Evolutionary conservation across 2,329 filamentous ascomycete species (phyloP), one percentile per base, ranked within the genome.

Genomic region (Colletotrichum sp.): DNA sequence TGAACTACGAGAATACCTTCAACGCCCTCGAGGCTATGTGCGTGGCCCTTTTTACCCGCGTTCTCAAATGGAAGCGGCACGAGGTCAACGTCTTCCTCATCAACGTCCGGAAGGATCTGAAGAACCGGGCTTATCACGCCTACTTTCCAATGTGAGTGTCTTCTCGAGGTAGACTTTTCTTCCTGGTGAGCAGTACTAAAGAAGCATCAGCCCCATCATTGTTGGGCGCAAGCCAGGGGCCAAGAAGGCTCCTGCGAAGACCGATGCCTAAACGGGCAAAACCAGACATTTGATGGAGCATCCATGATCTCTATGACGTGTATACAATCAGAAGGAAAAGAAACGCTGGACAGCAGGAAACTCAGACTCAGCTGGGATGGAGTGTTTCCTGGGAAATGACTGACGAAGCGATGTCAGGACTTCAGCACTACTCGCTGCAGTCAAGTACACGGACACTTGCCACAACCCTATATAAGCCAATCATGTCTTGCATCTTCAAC

Each of bases 111-210:
- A 82, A 81, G 55, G 82, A 83, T 55, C 60, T 85, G 77, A 81
- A 78, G 77, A 82, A 84, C 71, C 80, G 74, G 44, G 71, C 70
- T 0, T 81, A 85, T 7, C 86, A 87, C 64, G 81, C 81, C 1
- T 87, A 83, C 77, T 85, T 83, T 79, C 82, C 83, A 13, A 80
- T 86, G 83, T 86, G 76, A 82, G 84, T 68, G 1, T 16, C 15
- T 8, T 6, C 12, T 2, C 9, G 4, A 16, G 18, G 2, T 3
- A 26, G 1, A n/a, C 12, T 1, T 32, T 1, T n/a, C 30, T 18
- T 8, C 26, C 8, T 26, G 16, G 6, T 12, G 30, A 36, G 16
- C 8, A n/a, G 24, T 60, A 24, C 64, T 72, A 12, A 65, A 9
- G 12, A 9, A 8, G n/a, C 7, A 3, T n/a, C 13, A 72, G 70